phyloP scores from a whole-genome alignment of 345 rosid genomes.

The Populus simonii region DNA sequence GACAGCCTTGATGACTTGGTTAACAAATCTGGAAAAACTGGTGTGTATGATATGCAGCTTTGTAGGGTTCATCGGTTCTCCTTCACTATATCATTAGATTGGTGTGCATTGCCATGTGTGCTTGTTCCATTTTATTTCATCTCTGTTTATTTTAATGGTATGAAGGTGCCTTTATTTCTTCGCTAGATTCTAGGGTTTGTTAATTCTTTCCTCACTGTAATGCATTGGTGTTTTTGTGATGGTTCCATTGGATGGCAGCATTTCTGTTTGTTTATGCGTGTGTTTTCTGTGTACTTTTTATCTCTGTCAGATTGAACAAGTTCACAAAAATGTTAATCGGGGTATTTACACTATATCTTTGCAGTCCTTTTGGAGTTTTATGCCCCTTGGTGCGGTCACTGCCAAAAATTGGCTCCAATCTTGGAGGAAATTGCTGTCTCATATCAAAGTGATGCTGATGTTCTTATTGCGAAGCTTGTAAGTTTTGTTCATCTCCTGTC shows the following conservation, averaged over 20 bases:
- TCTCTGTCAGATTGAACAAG: not conserved
- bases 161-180: not conserved
- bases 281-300: not conserved
- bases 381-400: constrained; percentile 99
- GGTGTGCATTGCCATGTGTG: not conserved
- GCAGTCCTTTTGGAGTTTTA: constrained; percentile 91
- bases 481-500: constrained; percentile 19
- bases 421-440: constrained; percentile 89
- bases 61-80: not conserved
- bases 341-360: not conserved
- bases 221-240: not conserved
- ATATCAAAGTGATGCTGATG: constrained; percentile 51
- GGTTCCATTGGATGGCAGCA: not conserved
- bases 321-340: too few species aligned
- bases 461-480: constrained; percentile 81
- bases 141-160: not conserved
- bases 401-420: constrained; percentile 86
- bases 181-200: not conserved
- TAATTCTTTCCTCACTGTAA: not conserved
- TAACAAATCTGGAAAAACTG: constrained; percentile 79
- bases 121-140: not conserved
- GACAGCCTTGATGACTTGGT: constrained; percentile 74
- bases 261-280: not conserved
- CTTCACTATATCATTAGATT: not conserved
- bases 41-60: constrained; percentile 27